Percentiles rank a stretch among this genome's conserved stretches.
Conservation (phyloP, 1,284 basidiomycete genomes). For the Ustilago nuda region DNA sequence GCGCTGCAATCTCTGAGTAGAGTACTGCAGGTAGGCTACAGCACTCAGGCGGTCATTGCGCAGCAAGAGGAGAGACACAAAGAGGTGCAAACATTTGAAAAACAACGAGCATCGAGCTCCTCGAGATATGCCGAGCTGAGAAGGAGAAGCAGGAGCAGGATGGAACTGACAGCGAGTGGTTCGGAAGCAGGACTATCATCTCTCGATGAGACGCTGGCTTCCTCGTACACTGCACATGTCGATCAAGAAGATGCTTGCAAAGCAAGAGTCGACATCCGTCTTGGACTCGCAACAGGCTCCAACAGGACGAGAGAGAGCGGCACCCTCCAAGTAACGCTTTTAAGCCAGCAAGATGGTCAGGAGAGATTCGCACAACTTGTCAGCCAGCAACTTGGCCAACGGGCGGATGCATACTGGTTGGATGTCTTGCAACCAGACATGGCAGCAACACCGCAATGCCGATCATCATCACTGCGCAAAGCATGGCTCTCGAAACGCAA, state of each 20-base stretch:
- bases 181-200: slow-evolving; percentile 34
- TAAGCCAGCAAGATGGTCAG: slow-evolving; percentile 24
- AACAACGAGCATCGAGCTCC: background rate
- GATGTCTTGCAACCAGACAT: slow-evolving; percentile 18
- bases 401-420: slow-evolving; percentile 5
- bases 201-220: slow-evolving; percentile 42
- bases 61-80: background rate
- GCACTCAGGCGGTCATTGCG: slow-evolving; percentile 16
- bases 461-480: slow-evolving; percentile 28
- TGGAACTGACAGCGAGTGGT: slow-evolving; percentile 3
- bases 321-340: slow-evolving; percentile 17
- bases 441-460: background rate
- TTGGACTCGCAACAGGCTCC: slow-evolving; percentile 1
- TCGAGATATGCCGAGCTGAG: slow-evolving; percentile 22
- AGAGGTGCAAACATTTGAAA: background rate
- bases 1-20: slow-evolving; percentile 12
- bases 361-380: slow-evolving; percentile 10
- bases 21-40: slow-evolving; percentile 15
- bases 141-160: slow-evolving; percentile 10
- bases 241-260: slow-evolving; percentile 2
- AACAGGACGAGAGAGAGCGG: too few relatives aligned
- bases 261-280: slow-evolving; percentile 13
- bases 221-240: slow-evolving; percentile 38
- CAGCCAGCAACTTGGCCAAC: slow-evolving; percentile 3
- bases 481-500: slow-evolving; percentile 24